Base-by-base conservation (phyloP, 2,329 filamentous ascomycete genomes). In the Teratosphaeria nubilosa region DNA sequence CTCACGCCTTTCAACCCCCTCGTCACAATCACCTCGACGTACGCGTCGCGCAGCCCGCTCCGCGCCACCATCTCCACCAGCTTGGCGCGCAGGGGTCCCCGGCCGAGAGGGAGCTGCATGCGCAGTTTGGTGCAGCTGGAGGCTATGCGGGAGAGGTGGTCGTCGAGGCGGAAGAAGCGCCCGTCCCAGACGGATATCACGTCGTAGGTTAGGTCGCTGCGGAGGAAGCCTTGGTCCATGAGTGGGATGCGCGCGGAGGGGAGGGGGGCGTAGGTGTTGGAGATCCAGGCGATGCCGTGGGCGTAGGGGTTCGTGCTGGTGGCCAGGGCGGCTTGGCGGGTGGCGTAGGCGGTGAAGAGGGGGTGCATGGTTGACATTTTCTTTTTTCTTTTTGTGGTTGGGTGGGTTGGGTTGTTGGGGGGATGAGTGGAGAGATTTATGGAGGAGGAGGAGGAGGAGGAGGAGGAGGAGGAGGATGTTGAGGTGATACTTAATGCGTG, bases 1-100 rank as follows among this genome's bases (percentile, higher is more conserved):
- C 78, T 69, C 0, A 80, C 75, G 16, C 74, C 70, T 20, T 67
- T 72, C 0, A 80, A 58, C 0, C 79, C 79, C 1, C 79, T 74
- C 0, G 79, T 81, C 32, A 81, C 76, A 30, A 81, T 80, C 0
- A 80, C 53, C 60, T 80, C 75, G 24, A 80, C 76, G 55, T 78
- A 80, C 0, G 76, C 78, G 61, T 81, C 79, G 1, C 69, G 66
- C 52, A 81, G 79, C 0, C 74, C 78, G 45, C 73, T 77, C 64
- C 74, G 73, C 3, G 68, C 68, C 0, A 78, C 70, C 79, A 80
- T 80, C 0, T 76, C 73, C 0, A 76, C 34, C 0, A 80, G 16
- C 2, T 16, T 1, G 11, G 11, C 13, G 11, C 37, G 11, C 2
- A 45, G 11, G 11, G 6, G 11, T 2, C 6, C 11, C 6, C 13